Evolutionary conservation across 768 basidiomycete species (phyloP), one percentile per base, ranked within the genome.

Genomic region (Coprinopsis strossmayeri): DNA sequence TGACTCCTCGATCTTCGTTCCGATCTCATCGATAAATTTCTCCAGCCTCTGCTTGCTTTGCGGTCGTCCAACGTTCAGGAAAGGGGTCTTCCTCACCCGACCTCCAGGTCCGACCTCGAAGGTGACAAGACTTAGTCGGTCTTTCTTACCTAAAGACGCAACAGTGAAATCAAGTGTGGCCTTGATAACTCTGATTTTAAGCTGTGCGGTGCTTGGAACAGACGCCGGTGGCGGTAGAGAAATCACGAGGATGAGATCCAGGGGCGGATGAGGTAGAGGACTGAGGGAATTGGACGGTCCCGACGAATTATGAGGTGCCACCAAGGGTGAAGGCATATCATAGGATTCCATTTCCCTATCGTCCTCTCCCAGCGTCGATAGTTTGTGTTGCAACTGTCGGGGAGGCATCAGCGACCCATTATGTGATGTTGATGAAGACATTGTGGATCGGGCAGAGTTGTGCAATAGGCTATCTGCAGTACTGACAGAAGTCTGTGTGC

Each of bases 201-300:
- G 79, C 48, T 81, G 78, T 2, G 90, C 85, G 4, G 90, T 89
- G 56, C 87, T 85, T 5, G 82, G 85, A 18, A 77, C 73, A 26
- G 87, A 76, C 38, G 69, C 73, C 0, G 84, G 77, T 4, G 87
- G 78, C 3, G 95, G 92, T 1, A 98, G 70, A 11, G 93, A 91
- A 32, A 98, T 69, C 48, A 98, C 86, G 48, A 98, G 78, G 60
- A 98, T 89, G 53, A 99, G 77, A 64, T 99, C 96, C 58, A 96
- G 72, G 3, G 91, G 77, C 0, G 93, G 87, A 60, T 97, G 94
- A 12, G 81, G 77, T 5, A 93, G 77, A 7, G 91, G 88, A 0
- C 82, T 72, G 26, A 92, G 81, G 27, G 82, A 87, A 64, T 90
- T 90, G 40, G 83, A 88, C 21, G 88, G 80, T 5, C 84, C 84